phyloP scores from a whole-genome alignment of 345 rosid species.

The Geranium rotundifolium region DNA sequence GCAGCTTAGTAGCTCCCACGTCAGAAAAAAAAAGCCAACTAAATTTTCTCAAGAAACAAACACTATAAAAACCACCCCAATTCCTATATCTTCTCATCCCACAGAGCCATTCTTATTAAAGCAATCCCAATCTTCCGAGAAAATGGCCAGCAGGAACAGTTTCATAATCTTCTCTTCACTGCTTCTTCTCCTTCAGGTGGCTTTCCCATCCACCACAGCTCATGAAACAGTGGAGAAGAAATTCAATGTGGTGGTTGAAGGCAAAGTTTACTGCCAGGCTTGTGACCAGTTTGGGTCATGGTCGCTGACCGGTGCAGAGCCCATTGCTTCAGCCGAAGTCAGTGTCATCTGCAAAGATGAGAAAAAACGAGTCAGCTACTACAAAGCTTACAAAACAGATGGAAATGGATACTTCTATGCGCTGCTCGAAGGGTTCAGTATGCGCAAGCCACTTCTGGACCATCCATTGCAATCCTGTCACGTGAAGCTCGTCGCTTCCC shows the following conservation, averaged over 20 bases:
- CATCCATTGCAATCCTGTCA: slow-evolving; percentile 77
- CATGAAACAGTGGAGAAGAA: slow-evolving; percentile 22
- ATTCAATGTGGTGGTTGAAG: slow-evolving; percentile 55
- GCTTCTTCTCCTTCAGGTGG: slow-evolving; percentile 18
- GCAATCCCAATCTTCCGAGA: slow-evolving; percentile 7
- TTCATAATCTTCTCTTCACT: slow-evolving; percentile 16
- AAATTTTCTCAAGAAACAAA: neutral
- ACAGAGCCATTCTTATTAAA: slow-evolving; percentile 1
- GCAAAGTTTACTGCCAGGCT: slow-evolving; percentile 77
- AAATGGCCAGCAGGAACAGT: slow-evolving; percentile 26
- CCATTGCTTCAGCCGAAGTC: slow-evolving; percentile 55
- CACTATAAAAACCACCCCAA: slow-evolving; percentile 13
- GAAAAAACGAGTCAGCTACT: slow-evolving; percentile 40
- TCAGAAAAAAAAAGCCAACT: neutral
- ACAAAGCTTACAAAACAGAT: slow-evolving; percentile 51
- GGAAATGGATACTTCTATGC: slow-evolving; percentile 62
- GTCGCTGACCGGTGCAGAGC: slow-evolving; percentile 58
- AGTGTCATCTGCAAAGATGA: slow-evolving; percentile 66
- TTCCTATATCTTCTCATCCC: neutral
- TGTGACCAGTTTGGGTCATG: slow-evolving; percentile 55
- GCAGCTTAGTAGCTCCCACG: slow-evolving; percentile 28
- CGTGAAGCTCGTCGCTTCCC: slow-evolving; percentile 69
- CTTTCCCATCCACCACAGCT: slow-evolving; percentile 14
- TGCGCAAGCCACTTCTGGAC: slow-evolving; percentile 36
- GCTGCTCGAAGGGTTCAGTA: slow-evolving; percentile 44